phyloP scores from a whole-genome alignment of 2,329 filamentous ascomycete genomes.

The Shiraia bambusicola region DNA sequence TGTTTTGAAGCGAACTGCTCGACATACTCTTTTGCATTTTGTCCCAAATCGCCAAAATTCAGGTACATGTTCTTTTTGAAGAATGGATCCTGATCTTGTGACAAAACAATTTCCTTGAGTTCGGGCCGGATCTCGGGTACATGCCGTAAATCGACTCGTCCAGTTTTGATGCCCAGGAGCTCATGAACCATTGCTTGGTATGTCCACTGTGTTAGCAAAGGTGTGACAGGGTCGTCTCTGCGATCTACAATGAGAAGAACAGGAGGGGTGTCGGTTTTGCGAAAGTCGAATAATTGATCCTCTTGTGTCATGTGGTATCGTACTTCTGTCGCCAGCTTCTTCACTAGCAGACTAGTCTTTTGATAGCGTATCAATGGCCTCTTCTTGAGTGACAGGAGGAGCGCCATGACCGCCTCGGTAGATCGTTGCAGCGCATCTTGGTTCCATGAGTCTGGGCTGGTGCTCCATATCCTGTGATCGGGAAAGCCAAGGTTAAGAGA shows the following conservation, averaged over 20 bases:
- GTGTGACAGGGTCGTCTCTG: constrained; percentile 91
- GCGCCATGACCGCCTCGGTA: constrained; percentile 81
- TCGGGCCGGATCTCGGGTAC: constrained; percentile 84
- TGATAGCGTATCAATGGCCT: constrained; percentile 92
- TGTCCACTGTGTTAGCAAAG: constrained; percentile 94
- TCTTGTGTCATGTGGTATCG: constrained; percentile 93
- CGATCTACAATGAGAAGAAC: constrained; percentile 89
- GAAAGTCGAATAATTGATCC: constrained; percentile 93
- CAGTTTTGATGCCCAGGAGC: constrained; percentile 88
- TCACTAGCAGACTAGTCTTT: constrained; percentile 84
- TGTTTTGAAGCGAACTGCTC: constrained; percentile 97
- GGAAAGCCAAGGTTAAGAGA: constrained; percentile 74
- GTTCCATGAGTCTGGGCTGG: constrained; percentile 85
- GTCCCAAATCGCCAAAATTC: constrained; percentile 92
- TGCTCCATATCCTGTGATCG: constrained; percentile 76
- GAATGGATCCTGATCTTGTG: constrained; percentile 96
- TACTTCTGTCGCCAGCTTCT: constrained; percentile 90
- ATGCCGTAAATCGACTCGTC: constrained; percentile 83
- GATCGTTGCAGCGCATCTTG: constrained; percentile 81
- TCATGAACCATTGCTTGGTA: constrained; percentile 99
- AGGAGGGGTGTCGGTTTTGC: constrained; percentile 90
- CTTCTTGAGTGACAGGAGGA: constrained; percentile 90
- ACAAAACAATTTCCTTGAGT: constrained; percentile 89
- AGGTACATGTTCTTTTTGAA: constrained; percentile 99
- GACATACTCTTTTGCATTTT: constrained; percentile 98